A percentile compares a stretch with the other conserved stretches of the same genome.
These are phyloP conservation scores for Diddensiella santjacobensis DNA, from an alignment of 805 yeast genomes.

Conservation along the genomic window DNA sequence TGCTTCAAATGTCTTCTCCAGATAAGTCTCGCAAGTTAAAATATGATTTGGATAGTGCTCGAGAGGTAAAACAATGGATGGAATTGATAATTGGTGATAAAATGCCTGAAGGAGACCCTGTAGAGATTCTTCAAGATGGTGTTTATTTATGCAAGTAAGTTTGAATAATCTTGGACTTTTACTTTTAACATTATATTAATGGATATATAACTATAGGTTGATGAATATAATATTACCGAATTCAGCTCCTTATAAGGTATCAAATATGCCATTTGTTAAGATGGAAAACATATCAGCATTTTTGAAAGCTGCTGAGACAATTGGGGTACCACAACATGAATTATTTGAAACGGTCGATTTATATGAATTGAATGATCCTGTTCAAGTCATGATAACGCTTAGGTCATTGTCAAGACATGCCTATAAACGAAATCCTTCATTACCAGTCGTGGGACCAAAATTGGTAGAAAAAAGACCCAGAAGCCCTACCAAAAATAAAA, in stretches of 20 bases:
- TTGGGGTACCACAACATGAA: constrained; percentile 79
- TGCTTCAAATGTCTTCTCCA: constrained; percentile 1
- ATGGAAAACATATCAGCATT: constrained; percentile 85
- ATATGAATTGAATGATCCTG: constrained; percentile 70
- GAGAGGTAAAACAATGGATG: constrained; percentile 50
- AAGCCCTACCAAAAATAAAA: constrained; percentile 27
- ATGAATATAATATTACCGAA: constrained; percentile 40
- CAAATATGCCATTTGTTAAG: constrained; percentile 71
- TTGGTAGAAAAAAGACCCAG: constrained; percentile 40
- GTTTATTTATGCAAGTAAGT: constrained; percentile 44
- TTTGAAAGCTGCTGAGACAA: constrained; percentile 52
- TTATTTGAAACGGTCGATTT: constrained; percentile 74
- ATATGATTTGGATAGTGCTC: constrained; percentile 19
- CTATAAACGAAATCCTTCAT: constrained; percentile 47
- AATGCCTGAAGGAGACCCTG: constrained; percentile 42
- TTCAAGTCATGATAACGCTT: constrained; percentile 70
- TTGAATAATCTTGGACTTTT: neutral
- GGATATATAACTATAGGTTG: constrained; percentile 24
- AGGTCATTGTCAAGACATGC: constrained; percentile 71
- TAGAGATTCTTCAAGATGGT: constrained; percentile 62
- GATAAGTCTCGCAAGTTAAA: constrained; percentile 16
- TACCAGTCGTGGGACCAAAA: constrained; percentile 58
- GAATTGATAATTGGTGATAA: constrained; percentile 36
- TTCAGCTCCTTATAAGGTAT: constrained; percentile 48
- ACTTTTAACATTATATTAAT: no score